Conservation (phyloP, 805 yeast species). For the Candida fluviatilis region DNA sequence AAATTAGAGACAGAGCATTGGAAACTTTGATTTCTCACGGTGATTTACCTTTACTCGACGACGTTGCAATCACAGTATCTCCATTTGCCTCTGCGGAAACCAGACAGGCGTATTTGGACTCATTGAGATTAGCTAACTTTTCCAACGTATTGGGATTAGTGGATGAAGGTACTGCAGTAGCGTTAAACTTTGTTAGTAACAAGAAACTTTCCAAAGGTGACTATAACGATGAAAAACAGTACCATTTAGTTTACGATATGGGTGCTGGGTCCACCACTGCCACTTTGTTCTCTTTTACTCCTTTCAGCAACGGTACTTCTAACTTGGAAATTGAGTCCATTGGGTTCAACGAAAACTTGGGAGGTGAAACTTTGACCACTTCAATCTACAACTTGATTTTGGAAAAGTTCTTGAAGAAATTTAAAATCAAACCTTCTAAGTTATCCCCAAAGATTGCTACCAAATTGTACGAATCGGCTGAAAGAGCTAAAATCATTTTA, state of each 20-base stretch:
- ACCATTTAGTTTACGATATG: conserved; percentile 78
- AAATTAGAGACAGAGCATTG: conserved; percentile 63
- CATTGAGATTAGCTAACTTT: conserved; percentile 66
- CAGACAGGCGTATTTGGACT: conserved; percentile 67
- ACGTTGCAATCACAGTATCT: conserved; percentile 75
- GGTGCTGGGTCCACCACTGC: conserved; percentile 93
- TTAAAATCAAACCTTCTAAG: conserved; percentile 33
- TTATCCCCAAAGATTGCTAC: conserved; percentile 59
- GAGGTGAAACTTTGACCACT: conserved; percentile 73
- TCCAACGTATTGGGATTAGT: conserved; percentile 60
- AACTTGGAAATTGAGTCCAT: conserved; percentile 65
- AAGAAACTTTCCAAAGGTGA: conserved; percentile 36
- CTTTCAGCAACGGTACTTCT: conserved; percentile 38
- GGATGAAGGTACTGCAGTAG: conserved; percentile 91
- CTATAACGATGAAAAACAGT: conserved; percentile 37
- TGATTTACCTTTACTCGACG: conserved; percentile 50
- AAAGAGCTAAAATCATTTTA: conserved; percentile 78
- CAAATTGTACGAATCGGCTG: conserved; percentile 76
- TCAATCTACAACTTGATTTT: conserved; percentile 58
- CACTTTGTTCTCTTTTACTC: conserved; percentile 66
- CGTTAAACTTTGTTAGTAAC: conserved; percentile 69
- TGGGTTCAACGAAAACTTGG: conserved; percentile 62
- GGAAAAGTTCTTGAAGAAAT: conserved; percentile 49
- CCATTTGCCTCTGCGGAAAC: conserved; percentile 61
- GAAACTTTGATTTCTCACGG: conserved; percentile 51